These are phyloP conservation scores for Rhodotorula sp. DNA, from an alignment of 1,284 basidiomycete species.

Conservation along the genomic window DNA sequence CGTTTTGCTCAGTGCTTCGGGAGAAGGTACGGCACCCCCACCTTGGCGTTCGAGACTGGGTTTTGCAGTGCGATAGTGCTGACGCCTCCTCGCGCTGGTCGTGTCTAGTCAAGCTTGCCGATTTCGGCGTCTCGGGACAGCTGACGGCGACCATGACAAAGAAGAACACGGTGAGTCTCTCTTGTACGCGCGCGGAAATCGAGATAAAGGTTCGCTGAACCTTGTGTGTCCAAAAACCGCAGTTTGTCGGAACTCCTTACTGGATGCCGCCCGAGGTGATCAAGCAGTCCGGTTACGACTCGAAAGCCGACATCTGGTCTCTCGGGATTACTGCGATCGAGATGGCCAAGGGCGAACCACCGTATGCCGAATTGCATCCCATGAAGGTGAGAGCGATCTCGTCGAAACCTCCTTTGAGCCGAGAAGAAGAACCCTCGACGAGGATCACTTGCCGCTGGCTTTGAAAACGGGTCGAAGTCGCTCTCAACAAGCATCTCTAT, in stretches of 20 bases:
- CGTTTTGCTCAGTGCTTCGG: constrained; percentile 85
- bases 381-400: constrained; percentile 73
- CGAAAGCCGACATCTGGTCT: constrained; percentile 94
- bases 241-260: constrained; percentile 59
- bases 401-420: too few species aligned
- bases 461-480: too few species aligned
- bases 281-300: constrained; percentile 98
- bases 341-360: constrained; percentile 93
- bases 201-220: background rate
- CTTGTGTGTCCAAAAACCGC: background rate
- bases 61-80: background rate
- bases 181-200: too few species aligned
- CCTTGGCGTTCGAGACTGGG: background rate
- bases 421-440: background rate
- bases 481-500: too few species aligned
- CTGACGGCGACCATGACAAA: constrained; percentile 61
- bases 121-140: constrained; percentile 99
- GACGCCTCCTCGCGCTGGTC: background rate
- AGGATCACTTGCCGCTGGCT: background rate
- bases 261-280: constrained; percentile 99
- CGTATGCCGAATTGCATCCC: constrained; percentile 94
- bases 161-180: constrained; percentile 88
- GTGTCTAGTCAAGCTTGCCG: constrained; percentile 79
- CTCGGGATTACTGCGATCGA: constrained; percentile 88
- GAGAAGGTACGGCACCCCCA: constrained; percentile 57